Conservation (phyloP, 257 asterid species). For the Ligustrum vulgare region DNA sequence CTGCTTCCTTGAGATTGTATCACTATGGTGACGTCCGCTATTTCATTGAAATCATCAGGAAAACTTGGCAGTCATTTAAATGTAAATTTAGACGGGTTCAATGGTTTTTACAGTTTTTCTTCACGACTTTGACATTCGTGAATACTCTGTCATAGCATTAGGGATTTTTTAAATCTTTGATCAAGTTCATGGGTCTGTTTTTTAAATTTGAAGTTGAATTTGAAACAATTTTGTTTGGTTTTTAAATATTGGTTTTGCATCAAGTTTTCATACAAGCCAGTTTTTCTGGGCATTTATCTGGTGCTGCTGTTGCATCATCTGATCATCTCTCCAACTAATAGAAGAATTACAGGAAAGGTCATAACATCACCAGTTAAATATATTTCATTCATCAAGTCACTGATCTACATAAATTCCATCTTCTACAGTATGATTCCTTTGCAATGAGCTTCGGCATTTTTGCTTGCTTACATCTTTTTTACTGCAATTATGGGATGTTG, state of each 20-base stretch:
- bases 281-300: background rate
- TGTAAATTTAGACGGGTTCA: constrained; percentile 35
- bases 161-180: constrained; percentile 5
- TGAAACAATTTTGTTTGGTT: constrained; percentile 12
- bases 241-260: background rate
- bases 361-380: background rate
- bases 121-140: constrained; percentile 30
- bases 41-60: constrained; percentile 17
- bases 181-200: background rate
- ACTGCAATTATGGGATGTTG: too few relatives aligned
- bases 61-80: constrained; percentile 19
- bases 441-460: too few relatives aligned
- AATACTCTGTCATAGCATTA: constrained; percentile 17
- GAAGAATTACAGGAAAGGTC: background rate
- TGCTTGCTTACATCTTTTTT: too few relatives aligned
- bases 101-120: constrained; percentile 23
- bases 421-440: background rate
- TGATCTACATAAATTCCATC: background rate
- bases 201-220: background rate
- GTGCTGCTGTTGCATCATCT: background rate
- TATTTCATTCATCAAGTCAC: background rate
- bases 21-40: constrained; percentile 5
- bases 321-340: background rate
- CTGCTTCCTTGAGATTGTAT: background rate
- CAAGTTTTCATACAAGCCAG: background rate